phyloP scores from a whole-genome alignment of 495 filamentous ascomycete genomes.

The Penicillium antarcticum region DNA sequence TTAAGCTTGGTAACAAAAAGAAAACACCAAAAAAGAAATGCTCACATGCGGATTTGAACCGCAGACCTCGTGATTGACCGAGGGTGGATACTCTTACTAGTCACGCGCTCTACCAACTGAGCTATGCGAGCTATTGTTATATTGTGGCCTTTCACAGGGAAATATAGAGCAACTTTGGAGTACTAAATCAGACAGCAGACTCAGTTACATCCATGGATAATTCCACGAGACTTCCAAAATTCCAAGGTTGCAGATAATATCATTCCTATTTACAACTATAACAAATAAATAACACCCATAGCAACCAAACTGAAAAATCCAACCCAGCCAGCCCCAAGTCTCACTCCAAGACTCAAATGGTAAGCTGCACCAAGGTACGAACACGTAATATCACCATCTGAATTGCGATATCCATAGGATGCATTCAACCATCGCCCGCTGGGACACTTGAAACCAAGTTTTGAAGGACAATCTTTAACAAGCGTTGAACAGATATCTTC shows the following conservation, averaged over 20 bases:
- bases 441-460: slow-evolving; percentile 77
- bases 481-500: slow-evolving; percentile 78
- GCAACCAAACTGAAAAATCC: slow-evolving; percentile 11
- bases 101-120: slow-evolving; percentile 8
- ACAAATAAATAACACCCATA: slow-evolving; percentile 14
- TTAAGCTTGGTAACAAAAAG: too few relatives aligned
- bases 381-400: slow-evolving; percentile 49
- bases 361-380: slow-evolving; percentile 57
- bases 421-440: slow-evolving; percentile 51
- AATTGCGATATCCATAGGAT: slow-evolving; percentile 60
- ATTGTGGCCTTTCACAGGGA: too few relatives aligned
- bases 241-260: too few relatives aligned
- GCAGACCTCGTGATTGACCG: slow-evolving; percentile 2
- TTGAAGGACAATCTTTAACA: slow-evolving; percentile 78
- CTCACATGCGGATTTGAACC: slow-evolving; percentile 4
- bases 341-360: slow-evolving; percentile 34
- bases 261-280: neutral
- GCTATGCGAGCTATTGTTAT: neutral
- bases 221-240: too few relatives aligned
- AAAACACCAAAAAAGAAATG: neutral
- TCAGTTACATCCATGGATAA: too few relatives aligned
- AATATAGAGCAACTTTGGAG: too few relatives aligned
- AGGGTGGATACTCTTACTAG: neutral
- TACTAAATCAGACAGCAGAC: too few relatives aligned
- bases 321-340: slow-evolving; percentile 7